phyloP scores from a whole-genome alignment of 2,329 filamentous ascomycete species.

The Botrytis cinerea region DNA sequence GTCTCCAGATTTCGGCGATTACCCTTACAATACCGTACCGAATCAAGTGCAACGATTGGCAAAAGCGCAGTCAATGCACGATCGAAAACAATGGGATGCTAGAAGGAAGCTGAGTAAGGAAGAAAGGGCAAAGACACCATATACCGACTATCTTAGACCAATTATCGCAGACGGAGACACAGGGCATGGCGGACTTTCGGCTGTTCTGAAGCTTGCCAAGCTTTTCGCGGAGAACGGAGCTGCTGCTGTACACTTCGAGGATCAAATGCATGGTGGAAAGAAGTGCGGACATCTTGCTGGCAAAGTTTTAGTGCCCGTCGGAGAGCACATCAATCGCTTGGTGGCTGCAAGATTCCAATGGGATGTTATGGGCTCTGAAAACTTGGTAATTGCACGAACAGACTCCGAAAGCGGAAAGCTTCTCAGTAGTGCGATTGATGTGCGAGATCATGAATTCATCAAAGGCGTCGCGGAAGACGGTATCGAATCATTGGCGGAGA shows the following conservation, averaged over 20 bases:
- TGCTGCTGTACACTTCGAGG: slow-evolving; percentile 95
- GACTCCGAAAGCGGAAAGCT: slow-evolving; percentile 94
- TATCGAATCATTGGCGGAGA: slow-evolving; percentile 82
- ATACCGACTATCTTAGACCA: slow-evolving; percentile 88
- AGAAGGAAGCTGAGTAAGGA: slow-evolving; percentile 75
- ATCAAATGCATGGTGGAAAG: slow-evolving; percentile 96
- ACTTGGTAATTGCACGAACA: slow-evolving; percentile 89
- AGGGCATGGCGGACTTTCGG: slow-evolving; percentile 87
- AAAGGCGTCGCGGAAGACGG: slow-evolving; percentile 76
- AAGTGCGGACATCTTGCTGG: slow-evolving; percentile 97
- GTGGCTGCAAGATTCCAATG: slow-evolving; percentile 93
- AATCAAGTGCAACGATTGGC: slow-evolving; percentile 96
- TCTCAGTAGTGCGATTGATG: slow-evolving; percentile 86
- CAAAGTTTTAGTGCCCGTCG: slow-evolving; percentile 90
- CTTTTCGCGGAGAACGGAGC: slow-evolving; percentile 97
- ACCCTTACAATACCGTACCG: slow-evolving; percentile 97
- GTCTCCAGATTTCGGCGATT: slow-evolving; percentile 96
- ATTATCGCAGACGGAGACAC: slow-evolving; percentile 97
- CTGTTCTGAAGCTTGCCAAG: slow-evolving; percentile 94
- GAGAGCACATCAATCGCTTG: slow-evolving; percentile 95
- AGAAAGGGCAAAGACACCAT: slow-evolving; percentile 74
- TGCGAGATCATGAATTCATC: slow-evolving; percentile 96
- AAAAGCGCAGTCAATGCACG: slow-evolving; percentile 96
- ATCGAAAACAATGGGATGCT: slow-evolving; percentile 90
- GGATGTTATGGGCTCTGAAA: slow-evolving; percentile 97